Percentiles rank a stretch among this genome's conserved stretches.
These are phyloP conservation scores for Pyrenula massariospora DNA, from an alignment of 495 filamentous ascomycete genomes.

Conservation along the genomic window DNA sequence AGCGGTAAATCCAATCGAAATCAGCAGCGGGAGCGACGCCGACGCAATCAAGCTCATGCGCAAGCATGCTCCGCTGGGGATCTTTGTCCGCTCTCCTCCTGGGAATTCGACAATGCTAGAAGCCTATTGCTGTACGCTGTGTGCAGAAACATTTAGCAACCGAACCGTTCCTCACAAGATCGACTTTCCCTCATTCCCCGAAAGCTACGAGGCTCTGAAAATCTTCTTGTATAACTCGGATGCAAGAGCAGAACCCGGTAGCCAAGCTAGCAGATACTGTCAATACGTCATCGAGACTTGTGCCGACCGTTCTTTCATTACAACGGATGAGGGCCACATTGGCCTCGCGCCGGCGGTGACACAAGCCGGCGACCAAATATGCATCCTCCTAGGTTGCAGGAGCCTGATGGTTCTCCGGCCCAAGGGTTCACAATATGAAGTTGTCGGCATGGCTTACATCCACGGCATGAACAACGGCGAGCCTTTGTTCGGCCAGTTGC, in stretches of 20 bases:
- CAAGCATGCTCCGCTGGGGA: not conserved
- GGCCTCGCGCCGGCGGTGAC: not conserved
- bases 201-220: not conserved
- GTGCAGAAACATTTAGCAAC: not conserved
- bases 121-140: not conserved
- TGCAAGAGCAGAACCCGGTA: not conserved
- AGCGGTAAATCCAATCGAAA: not conserved
- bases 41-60: not conserved
- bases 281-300: not conserved
- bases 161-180: not conserved
- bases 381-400: conserved; percentile 4
- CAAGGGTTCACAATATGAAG: not conserved
- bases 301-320: not conserved
- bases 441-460: conserved; percentile 8
- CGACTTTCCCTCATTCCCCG: not conserved
- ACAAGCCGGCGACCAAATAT: conserved; percentile 5
- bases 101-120: not conserved
- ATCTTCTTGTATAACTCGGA: not conserved
- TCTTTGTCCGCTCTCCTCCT: not conserved
- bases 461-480: conserved; percentile 7
- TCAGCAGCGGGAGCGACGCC: not conserved
- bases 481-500: conserved; percentile 5
- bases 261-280: not conserved
- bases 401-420: conserved; percentile 5
- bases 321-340: not conserved